Base-by-base conservation (phyloP, 768 basidiomycete genomes). In the Boletus tomentosulus region DNA sequence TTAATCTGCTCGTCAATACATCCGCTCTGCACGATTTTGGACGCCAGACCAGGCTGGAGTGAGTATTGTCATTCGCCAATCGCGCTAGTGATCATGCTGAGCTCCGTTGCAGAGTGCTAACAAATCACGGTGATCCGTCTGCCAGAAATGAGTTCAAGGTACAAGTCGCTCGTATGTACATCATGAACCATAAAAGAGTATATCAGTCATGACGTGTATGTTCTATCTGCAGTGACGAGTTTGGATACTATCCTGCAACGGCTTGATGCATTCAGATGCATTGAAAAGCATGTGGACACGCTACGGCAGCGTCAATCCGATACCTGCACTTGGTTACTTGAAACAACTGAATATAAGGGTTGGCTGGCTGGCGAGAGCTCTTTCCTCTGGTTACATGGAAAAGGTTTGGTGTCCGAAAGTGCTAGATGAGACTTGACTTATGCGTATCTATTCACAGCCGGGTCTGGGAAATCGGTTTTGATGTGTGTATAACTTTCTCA, bases 301-400 rank as follows among this genome's bases (percentile, higher is more conserved):
- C 28, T 31, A 11, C 22, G 4, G 2, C 45, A 46, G 28, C 51
- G 51, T 46, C 51, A 53, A 41, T 6, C 43, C 3, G 12, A 41
- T 16, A 47, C 51, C 3, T 53, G 51, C 27, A 34, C 27, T 12
- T 52, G 51, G 51, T 28, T 52, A 30, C 28, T 3, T 4, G 51
- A 31, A 4, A 41, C 43, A 15, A 19, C 25, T 13, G 16, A 10
- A 5, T 53, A 39, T 28, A 46, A 30, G 13, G 11, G 19, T 11
- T 53, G 51, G 51, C 28, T 44, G 19, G 24, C 27, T 10, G 37
- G 45, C 12, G 37, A 47, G 15, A 13, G 3, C 13, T 15, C 45
- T 7, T 45, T 41, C n/a, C 6, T 53, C n/a, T 52, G 44, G 51
- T 43, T 52, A 28, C 27, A 47, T 3, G 51, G 51, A 13, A 53